phyloP scores from a whole-genome alignment of 169 alveolate genomes.

The Plasmodium chabaudi region DNA sequence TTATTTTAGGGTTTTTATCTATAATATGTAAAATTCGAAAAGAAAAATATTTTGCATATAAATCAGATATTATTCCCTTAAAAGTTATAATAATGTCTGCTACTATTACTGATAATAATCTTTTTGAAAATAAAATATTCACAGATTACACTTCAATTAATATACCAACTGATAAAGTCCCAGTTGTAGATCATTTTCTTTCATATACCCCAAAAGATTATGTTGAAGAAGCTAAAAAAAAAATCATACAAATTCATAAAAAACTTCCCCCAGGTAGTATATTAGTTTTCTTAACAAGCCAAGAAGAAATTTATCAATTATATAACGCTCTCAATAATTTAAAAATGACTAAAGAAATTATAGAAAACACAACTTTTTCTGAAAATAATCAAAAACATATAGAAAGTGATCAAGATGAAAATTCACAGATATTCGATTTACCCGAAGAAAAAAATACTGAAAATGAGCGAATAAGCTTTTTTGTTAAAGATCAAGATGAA shows the following conservation, averaged over 20 bases:
- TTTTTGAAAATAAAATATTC: constrained; percentile 79
- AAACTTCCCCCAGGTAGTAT: constrained; percentile 98
- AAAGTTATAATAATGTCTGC: constrained; percentile 99
- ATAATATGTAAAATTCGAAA: constrained; percentile 93
- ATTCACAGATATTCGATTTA: constrained; percentile 49
- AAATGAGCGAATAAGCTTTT: constrained; percentile 36
- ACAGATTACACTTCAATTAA: constrained; percentile 76
- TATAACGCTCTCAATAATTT: constrained; percentile 85
- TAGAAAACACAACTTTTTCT: constrained; percentile 1
- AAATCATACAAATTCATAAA: constrained; percentile 91
- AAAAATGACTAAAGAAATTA: constrained; percentile 78
- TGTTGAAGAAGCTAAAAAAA: constrained; percentile 83
- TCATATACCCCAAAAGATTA: constrained; percentile 77
- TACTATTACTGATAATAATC: constrained; percentile 89
- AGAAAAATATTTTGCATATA: constrained; percentile 73
- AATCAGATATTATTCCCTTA: constrained; percentile 83
- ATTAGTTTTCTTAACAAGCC: constrained; percentile 97
- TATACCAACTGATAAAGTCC: constrained; percentile 78
- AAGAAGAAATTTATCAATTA: constrained; percentile 94
- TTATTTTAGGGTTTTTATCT: constrained; percentile 96
- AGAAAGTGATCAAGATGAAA: constrained; percentile 8
- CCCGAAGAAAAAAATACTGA: constrained; percentile 72
- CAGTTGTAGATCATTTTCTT: constrained; percentile 80
- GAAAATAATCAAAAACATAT: constrained; percentile 2
- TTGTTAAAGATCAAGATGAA: constrained; percentile 69